Base-by-base conservation (phyloP, 1,139 yeast genomes). In the Blastobotrys illinoisensis region DNA sequence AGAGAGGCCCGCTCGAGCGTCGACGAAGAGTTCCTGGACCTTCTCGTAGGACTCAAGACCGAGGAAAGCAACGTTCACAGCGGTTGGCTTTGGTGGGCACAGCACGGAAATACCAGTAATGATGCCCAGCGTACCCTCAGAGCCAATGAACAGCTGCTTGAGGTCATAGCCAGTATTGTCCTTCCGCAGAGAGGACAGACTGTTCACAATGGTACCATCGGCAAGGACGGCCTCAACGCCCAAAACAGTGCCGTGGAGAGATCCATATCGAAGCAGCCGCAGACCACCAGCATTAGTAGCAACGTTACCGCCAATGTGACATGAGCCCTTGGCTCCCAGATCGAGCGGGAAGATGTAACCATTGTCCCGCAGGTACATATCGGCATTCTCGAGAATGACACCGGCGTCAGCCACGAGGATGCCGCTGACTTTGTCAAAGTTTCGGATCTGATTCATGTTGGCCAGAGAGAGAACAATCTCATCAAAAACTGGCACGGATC, bases 261-360 rank as follows among this genome's bases (percentile, higher is more conserved):
- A 88, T 1, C 98, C 98, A 67, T 90, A 91, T 63, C 96, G 80
- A 62, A 91, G 75, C 56, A 91, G 75, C 67, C 98, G 79, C 64
- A 91, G 78, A 0, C 99, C 99, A 66, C 99, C 98, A 5, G 99
- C 98, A 68, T 91, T 91, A 18, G 97, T 90, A 5, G 98, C 96
- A 45, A 89, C 95, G 56, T 85, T 88, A 58, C 98, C 99, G 61
- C 98, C 98, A 60, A 91, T 86, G 64, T 89, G 96, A 70, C 99
- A 91, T 2, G 97, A 89, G 16, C 99, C 99, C 73, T 91, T 91
- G 49, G 99, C 98, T 53, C 99, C 99, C 58, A 91, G 76, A 68
- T 91, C 99, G 51, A 91, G 77, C 21, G 99, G 99, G 79, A 91
- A 91, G 54, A 91, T 87, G 71, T 86, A 88, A 2, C 95, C 96